Evolutionary conservation across 2,329 filamentous ascomycete species (phyloP).

Genomic region (Spiromastix sp.): DNA sequence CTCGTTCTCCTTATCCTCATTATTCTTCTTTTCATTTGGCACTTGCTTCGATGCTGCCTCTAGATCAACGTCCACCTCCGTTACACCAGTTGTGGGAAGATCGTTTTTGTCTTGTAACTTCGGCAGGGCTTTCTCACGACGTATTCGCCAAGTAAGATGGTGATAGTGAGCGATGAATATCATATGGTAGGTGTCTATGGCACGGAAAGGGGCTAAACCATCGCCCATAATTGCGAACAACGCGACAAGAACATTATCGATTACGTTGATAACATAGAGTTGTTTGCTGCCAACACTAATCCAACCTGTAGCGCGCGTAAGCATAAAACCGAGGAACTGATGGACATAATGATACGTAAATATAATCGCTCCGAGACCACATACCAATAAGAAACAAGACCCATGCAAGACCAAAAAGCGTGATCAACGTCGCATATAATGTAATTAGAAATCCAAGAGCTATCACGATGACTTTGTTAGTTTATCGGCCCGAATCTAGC

Average conservation of each 20-base stretch:
- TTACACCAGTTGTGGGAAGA: constrained; percentile 39
- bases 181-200: constrained; percentile 81
- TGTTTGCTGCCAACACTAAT: constrained; percentile 69
- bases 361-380: no score
- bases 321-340: no score
- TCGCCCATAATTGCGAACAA: constrained; percentile 63
- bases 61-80: constrained; percentile 35
- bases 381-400: constrained; percentile 76
- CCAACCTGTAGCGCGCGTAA: constrained; percentile 44
- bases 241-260: constrained; percentile 61
- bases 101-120: constrained; percentile 59
- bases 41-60: constrained; percentile 31
- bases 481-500: no score
- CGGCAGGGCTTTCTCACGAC: constrained; percentile 52
- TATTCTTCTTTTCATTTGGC: constrained; percentile 30
- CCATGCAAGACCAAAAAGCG: constrained; percentile 76
- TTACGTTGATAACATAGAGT: constrained; percentile 57
- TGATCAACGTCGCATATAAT: constrained; percentile 72
- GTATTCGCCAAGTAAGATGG: constrained; percentile 53
- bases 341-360: no score
- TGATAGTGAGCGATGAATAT: constrained; percentile 67
- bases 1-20: constrained; percentile 36
- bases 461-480: no score
- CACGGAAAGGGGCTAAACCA: constrained; percentile 62
- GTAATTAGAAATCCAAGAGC: constrained; percentile 75